Evolutionary conservation across 2,329 filamentous ascomycete genomes (phyloP).

Genomic region (Tolypocladium sp.): DNA sequence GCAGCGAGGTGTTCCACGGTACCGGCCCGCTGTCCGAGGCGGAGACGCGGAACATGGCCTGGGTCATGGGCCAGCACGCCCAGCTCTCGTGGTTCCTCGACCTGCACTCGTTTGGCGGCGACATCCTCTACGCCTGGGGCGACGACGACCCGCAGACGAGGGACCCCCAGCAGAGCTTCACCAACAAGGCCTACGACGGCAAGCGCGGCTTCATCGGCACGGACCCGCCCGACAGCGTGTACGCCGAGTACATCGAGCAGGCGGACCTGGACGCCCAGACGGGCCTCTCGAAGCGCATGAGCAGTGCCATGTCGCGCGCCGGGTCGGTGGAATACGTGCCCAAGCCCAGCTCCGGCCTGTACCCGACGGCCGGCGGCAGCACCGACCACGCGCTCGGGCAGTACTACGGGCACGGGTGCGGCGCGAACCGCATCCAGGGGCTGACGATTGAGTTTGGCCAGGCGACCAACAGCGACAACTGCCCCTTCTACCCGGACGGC

Average conservation of each 20-base stretch:
- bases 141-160: conserved; percentile 42
- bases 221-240: conserved; percentile 19
- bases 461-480: conserved; percentile 8
- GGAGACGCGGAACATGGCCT: conserved; percentile 45
- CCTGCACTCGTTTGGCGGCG: conserved; percentile 43
- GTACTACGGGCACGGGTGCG: conserved; percentile 26
- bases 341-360: conserved; percentile 29
- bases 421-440: conserved; percentile 27
- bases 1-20: conserved; percentile 40
- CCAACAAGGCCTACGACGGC: conserved; percentile 41
- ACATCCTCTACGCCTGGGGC: conserved; percentile 48
- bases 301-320: conserved; percentile 27
- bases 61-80: conserved; percentile 38
- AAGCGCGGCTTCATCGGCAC: conserved; percentile 37
- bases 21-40: conserved; percentile 43
- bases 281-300: conserved; percentile 23
- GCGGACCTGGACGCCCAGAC: conserved; percentile 24
- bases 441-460: conserved; percentile 39
- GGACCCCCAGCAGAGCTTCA: conserved; percentile 38
- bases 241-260: conserved; percentile 35
- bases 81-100: conserved; percentile 49
- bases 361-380: conserved; percentile 34
- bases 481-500: conserved; percentile 36
- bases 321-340: conserved; percentile 26
- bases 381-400: conserved; percentile 37